Conservation (phyloP, 441 rosid species). For the Populus trichocarpa region DNA sequence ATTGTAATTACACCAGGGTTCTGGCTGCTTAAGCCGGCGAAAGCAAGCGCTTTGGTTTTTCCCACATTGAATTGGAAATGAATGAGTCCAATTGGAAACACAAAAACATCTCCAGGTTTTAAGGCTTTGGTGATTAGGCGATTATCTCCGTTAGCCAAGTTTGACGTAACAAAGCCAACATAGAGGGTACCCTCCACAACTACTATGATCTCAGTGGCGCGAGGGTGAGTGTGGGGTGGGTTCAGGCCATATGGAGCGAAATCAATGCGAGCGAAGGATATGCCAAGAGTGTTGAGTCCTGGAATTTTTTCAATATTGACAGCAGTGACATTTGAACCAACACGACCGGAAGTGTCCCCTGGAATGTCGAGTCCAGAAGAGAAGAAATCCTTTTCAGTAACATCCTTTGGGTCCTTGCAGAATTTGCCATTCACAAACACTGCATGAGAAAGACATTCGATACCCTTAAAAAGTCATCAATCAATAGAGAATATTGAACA, state of each 20-base stretch:
- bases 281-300: slow-evolving; percentile 22
- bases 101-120: slow-evolving; percentile 35
- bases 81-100: slow-evolving; percentile 37
- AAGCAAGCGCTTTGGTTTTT: slow-evolving; percentile 26
- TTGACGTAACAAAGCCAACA: background rate
- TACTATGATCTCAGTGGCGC: slow-evolving; percentile 34
- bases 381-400: background rate
- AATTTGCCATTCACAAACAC: background rate
- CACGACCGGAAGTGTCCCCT: background rate
- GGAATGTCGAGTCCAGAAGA: background rate
- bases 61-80: slow-evolving; percentile 42
- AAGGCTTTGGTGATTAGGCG: slow-evolving; percentile 22
- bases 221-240: slow-evolving; percentile 24
- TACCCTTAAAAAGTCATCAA: no score
- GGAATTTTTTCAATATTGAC: background rate
- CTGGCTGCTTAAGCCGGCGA: slow-evolving; percentile 39
- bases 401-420: background rate
- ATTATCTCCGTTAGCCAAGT: background rate
- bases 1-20: slow-evolving; percentile 39
- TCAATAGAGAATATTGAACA: no score
- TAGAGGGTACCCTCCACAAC: slow-evolving; percentile 29
- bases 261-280: slow-evolving; percentile 45
- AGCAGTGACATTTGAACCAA: background rate
- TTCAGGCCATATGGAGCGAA: slow-evolving; percentile 38
- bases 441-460: background rate